A percentile compares a stretch with the other conserved stretches of the same genome.
Conservation (phyloP, 306 rosid species). For the Lotus japonicus region DNA sequence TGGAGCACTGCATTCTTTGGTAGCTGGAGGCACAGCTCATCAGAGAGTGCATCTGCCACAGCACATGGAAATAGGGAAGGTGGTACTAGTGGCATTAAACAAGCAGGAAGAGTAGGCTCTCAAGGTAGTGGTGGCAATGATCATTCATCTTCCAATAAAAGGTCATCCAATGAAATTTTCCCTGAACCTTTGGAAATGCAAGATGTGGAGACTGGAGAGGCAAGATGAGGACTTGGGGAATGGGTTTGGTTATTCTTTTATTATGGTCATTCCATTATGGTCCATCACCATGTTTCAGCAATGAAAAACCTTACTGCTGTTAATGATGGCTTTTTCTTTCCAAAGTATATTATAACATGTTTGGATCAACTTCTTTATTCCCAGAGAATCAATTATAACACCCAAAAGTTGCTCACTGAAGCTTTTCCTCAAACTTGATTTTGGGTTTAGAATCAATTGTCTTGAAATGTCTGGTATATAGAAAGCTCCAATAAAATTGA, state of each 20-base stretch:
- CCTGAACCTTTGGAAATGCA: constrained; percentile 81
- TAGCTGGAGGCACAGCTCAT: constrained; percentile 91
- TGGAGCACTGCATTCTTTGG: constrained; percentile 82
- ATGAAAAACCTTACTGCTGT: neutral
- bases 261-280: neutral
- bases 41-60: constrained; percentile 44
- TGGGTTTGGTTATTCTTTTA: constrained; percentile 19
- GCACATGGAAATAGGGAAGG: constrained; percentile 39
- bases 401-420: too few species aligned
- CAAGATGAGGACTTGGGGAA: constrained; percentile 34
- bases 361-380: neutral
- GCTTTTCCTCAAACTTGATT: too few species aligned
- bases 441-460: too few species aligned
- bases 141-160: constrained; percentile 68
- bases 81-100: constrained; percentile 37
- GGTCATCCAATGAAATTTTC: constrained; percentile 74
- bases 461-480: too few species aligned
- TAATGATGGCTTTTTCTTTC: constrained; percentile 1
- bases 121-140: constrained; percentile 72
- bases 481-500: neutral
- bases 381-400: neutral
- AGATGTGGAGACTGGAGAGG: constrained; percentile 38
- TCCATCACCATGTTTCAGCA: constrained; percentile 5
- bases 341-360: neutral
- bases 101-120: constrained; percentile 59